phyloP scores from a whole-genome alignment of 805 yeast genomes.

The Komagataella ulmi region DNA sequence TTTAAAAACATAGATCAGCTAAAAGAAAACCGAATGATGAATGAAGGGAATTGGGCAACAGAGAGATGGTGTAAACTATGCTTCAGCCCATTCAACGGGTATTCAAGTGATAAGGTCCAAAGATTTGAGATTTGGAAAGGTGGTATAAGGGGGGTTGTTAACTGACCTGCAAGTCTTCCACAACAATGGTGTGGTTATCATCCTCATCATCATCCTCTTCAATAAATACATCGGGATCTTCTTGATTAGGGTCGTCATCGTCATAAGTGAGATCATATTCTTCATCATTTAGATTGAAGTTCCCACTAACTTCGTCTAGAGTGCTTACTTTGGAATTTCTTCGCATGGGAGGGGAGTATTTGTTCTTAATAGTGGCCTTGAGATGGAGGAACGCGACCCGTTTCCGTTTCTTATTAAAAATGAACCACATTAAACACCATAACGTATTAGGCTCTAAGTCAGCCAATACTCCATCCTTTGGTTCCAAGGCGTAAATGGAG shows the following conservation, averaged over 20 bases:
- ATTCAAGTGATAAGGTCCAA: slow-evolving; percentile 1
- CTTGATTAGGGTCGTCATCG: slow-evolving; percentile 11
- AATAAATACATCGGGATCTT: slow-evolving; percentile 21
- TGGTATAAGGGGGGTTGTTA: slow-evolving; percentile 13
- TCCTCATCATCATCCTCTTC: slow-evolving; percentile 24
- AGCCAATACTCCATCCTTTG: slow-evolving; percentile 50
- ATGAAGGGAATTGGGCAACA: slow-evolving; percentile 18
- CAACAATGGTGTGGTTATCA: slow-evolving; percentile 8
- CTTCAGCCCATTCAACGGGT: slow-evolving; percentile 13
- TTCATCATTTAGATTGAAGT: slow-evolving; percentile 16
- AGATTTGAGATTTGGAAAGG: slow-evolving; percentile 24
- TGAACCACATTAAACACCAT: slow-evolving; percentile 83
- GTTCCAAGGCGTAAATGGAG: slow-evolving; percentile 36
- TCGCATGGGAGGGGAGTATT: slow-evolving; percentile 24
- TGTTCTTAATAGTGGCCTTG: slow-evolving; percentile 27
- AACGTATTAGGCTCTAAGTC: slow-evolving; percentile 42
- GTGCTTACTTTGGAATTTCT: slow-evolving; percentile 19
- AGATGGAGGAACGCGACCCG: slow-evolving; percentile 81
- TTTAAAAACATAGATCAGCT: slow-evolving; percentile 3
- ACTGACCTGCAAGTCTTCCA: slow-evolving; percentile 24
- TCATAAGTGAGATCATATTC: slow-evolving; percentile 22
- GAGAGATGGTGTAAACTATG: slow-evolving; percentile 15
- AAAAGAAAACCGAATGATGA: slow-evolving; percentile 13
- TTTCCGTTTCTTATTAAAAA: slow-evolving; percentile 82
- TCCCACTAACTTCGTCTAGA: slow-evolving; percentile 14